These are phyloP conservation scores for Brassica nigra DNA, from an alignment of 345 rosid species.

Conservation along the genomic window DNA sequence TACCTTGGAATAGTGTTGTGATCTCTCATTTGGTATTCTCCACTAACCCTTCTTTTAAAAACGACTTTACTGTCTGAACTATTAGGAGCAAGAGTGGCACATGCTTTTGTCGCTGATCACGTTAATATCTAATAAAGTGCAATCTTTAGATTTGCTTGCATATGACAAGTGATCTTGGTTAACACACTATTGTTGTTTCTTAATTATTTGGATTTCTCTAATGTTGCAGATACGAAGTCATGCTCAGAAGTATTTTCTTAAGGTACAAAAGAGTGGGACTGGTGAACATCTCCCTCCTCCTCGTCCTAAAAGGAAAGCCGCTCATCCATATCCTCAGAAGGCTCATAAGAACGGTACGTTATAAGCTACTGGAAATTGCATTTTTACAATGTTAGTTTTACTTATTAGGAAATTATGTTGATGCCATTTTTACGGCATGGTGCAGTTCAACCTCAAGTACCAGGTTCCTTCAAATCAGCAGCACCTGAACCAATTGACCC, in stretches of 20 bases:
- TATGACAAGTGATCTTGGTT: background rate
- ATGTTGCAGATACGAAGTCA: constrained; percentile 73
- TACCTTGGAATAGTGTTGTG: constrained; percentile 14
- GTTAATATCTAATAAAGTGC: background rate
- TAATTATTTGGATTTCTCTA: background rate
- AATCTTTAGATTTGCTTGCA: constrained; percentile 11
- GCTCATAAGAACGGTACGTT: constrained; percentile 67
- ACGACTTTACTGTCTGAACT: constrained; percentile 13
- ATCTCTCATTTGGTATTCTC: constrained; percentile 26
- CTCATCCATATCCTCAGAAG: constrained; percentile 95
- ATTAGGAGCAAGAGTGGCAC: constrained; percentile 21
- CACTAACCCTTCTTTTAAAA: background rate
- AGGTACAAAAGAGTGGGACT: constrained; percentile 86
- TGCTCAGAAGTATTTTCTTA: constrained; percentile 89
- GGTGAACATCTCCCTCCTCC: constrained; percentile 93
- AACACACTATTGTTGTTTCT: background rate
- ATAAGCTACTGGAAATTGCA: constrained; percentile 9
- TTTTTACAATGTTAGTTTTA: background rate
- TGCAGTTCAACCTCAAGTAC: constrained; percentile 46
- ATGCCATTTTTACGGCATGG: constrained; percentile 40
- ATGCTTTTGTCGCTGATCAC: constrained; percentile 20
- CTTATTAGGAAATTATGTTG: constrained; percentile 9
- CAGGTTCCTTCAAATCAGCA: constrained; percentile 54
- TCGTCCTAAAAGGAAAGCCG: constrained; percentile 87
- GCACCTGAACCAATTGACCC: constrained; percentile 52